Evolutionary conservation across 2,329 filamentous ascomycete species (phyloP).

Genomic region (Helicocarpus griseus): DNA sequence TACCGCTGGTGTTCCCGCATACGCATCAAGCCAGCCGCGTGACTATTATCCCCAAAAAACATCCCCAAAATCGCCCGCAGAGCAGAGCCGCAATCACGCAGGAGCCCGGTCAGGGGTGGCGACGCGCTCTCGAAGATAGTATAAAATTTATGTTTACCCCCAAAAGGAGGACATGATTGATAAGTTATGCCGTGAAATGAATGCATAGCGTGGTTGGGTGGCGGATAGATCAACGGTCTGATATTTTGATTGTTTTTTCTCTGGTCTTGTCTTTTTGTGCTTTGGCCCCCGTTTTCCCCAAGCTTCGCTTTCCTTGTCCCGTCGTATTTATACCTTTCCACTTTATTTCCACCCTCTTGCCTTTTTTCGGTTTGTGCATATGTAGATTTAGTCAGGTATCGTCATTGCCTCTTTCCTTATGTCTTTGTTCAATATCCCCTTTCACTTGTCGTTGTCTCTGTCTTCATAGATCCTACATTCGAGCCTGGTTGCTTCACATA

Average conservation of each 20-base stretch:
- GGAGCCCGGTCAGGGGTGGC: slow-evolving; percentile 23
- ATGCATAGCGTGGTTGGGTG: slow-evolving; percentile 31
- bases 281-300: slow-evolving; percentile 12
- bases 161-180: too few relatives aligned
- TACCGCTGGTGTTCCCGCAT: slow-evolving; percentile 38
- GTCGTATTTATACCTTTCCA: not conserved
- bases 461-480: slow-evolving; percentile 8
- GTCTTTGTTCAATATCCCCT: slow-evolving; percentile 3
- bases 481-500: not conserved
- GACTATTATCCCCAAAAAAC: slow-evolving; percentile 21
- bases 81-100: slow-evolving; percentile 21
- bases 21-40: slow-evolving; percentile 29
- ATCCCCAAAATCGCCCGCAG: slow-evolving; percentile 18
- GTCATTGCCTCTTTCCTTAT: slow-evolving; percentile 8
- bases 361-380: slow-evolving; percentile 20
- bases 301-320: too few relatives aligned
- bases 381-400: slow-evolving; percentile 6
- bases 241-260: not conserved
- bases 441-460: slow-evolving; percentile 3
- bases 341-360: slow-evolving; percentile 3
- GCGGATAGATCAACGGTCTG: slow-evolving; percentile 15
- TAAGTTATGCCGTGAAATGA: slow-evolving; percentile 8
- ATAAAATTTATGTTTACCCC: slow-evolving; percentile 11
- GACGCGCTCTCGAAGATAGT: slow-evolving; percentile 22
- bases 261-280: slow-evolving; percentile 7